Base-by-base conservation (phyloP, 345 rosid species). In the Moricandia moricandioides region DNA sequence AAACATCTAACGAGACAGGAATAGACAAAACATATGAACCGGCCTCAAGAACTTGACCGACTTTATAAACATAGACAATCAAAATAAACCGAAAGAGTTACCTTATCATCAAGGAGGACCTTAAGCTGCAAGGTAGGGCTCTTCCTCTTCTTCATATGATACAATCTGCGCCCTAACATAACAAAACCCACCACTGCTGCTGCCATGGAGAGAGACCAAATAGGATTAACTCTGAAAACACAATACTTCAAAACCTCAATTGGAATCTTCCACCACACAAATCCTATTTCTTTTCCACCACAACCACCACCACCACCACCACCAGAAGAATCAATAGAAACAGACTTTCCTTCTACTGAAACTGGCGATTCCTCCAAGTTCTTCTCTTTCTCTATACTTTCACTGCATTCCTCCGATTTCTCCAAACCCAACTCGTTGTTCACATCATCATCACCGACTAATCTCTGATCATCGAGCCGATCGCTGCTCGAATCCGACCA, bases 401-500 rank as follows among this genome's bases (percentile, higher is more conserved):
- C 82, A 8, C 78, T 84, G 71, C 63, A 12, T 4, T 60, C 81
- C 64, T 73, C 65, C 11, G 62, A 31, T 30, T 70, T 34, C 60
- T 76, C 82, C 21, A 78, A 26, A 21, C 84, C 86, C 78, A 80
- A 39, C n/a, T 78, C 86, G 37, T 69, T 75, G 40, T 65, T 81
- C 60, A 63, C 75, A 21, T 71, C 83, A 21, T 21, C 24, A 21
- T 21, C 24, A 21, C 24, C 24, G 24, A 21, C 24, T 52, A 73
- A 43, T 69, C 82, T 85, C 21, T 81, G 83, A 75, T 82, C 96
- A 68, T 87, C 92, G 5, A 89, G 81, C 26, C 83, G 87, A 81
- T 94, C 97, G 77, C 93, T 92, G 16, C 91, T 84, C 14, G 99
- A 87, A 74, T 95, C 97, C 7, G 96, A 86, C 99, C 97, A 95